A percentile compares a stretch with the other conserved stretches of the same genome.
These are phyloP conservation scores for Globisporangium recalcitrans DNA, from an alignment of 352 stramenopile genomes.

Conservation along the genomic window DNA sequence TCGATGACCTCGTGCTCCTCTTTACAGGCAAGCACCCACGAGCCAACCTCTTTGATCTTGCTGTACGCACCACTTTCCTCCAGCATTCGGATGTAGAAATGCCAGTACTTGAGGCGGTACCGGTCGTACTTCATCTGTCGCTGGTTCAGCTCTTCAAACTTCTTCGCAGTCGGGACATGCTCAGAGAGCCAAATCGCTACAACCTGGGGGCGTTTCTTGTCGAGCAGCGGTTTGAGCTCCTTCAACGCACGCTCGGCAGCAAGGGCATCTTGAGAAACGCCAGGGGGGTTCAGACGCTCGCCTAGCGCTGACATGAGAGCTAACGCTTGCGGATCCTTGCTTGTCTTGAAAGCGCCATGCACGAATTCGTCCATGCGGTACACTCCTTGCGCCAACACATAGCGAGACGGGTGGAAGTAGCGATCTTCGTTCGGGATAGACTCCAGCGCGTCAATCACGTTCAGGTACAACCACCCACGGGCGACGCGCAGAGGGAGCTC, in stretches of 20 bases:
- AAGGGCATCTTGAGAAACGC: constrained; percentile 15
- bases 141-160: constrained; percentile 80
- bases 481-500: constrained; percentile 18
- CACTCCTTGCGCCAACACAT: constrained; percentile 48
- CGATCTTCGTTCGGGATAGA: constrained; percentile 72
- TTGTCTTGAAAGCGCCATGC: constrained; percentile 9
- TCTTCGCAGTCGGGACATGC: constrained; percentile 60
- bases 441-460: constrained; percentile 69
- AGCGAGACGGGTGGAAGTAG: constrained; percentile 76
- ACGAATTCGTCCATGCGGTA: constrained; percentile 45
- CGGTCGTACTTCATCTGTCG: constrained; percentile 75
- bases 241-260: constrained; percentile 42
- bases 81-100: constrained; percentile 55
- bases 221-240: constrained; percentile 53
- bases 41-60: constrained; percentile 58
- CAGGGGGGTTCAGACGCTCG: constrained; percentile 17
- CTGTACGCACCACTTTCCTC: constrained; percentile 47
- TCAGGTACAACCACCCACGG: constrained; percentile 44
- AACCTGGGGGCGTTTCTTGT: constrained; percentile 57
- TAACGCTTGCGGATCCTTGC: constrained; percentile 6
- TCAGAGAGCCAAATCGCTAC: constrained; percentile 76
- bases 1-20: constrained; percentile 81
- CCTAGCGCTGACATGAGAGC: constrained; percentile 23
- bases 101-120: constrained; percentile 77
- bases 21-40: constrained; percentile 73